A percentile compares a stretch with the other conserved stretches of the same genome.
Conservation (phyloP, 495 filamentous ascomycete genomes). For the Talaromyces liani region DNA sequence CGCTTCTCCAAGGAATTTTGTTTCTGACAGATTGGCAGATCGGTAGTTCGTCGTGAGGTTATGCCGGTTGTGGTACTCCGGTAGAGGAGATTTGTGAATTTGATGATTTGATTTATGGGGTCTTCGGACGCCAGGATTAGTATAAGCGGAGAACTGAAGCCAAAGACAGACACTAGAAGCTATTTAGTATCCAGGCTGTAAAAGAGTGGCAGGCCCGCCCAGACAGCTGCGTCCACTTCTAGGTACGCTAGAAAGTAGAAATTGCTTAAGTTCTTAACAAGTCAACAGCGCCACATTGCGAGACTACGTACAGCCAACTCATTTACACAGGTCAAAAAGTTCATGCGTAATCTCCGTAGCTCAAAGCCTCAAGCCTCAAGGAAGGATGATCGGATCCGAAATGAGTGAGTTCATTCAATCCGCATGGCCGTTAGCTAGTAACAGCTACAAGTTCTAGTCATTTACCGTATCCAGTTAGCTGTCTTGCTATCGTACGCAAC, state of each 20-base stretch:
- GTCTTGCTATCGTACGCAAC: neutral
- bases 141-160: neutral
- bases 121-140: neutral
- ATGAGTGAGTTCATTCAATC: neutral
- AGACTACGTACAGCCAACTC: no score
- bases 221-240: neutral
- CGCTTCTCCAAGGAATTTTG: neutral
- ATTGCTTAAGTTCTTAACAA: no score
- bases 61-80: neutral
- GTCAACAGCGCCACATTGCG: no score
- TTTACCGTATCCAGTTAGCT: constrained; percentile 1
- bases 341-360: neutral
- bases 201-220: neutral
- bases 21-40: neutral
- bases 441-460: neutral
- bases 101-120: neutral
- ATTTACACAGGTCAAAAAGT: neutral
- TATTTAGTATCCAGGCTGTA: neutral
- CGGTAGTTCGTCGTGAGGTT: neutral
- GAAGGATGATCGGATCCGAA: neutral
- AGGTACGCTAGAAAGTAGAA: no score
- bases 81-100: neutral
- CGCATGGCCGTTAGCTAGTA: neutral
- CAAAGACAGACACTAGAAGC: neutral
- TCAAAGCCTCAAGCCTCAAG: neutral